Evolutionary conservation across 805 yeast species (phyloP).

Genomic region (Saccharomycopsis fermentans): DNA sequence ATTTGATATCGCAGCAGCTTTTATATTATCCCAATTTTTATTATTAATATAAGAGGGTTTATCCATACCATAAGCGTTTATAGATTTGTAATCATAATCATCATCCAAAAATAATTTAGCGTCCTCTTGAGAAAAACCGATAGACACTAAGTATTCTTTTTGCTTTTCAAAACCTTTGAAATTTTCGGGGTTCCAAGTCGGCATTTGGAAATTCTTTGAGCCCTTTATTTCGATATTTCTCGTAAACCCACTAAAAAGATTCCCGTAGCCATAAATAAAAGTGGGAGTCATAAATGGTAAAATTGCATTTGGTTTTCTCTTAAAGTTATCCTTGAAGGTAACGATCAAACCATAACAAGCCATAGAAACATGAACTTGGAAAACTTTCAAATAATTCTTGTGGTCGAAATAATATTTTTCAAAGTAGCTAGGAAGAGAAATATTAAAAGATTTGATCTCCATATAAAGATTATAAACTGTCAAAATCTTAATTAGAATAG

Average conservation of each 20-base stretch:
- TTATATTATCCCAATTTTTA: not conserved
- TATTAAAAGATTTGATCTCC: not conserved
- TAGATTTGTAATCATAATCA: not conserved
- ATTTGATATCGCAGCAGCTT: not conserved
- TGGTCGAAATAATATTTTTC: not conserved
- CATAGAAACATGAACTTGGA: conserved; percentile 33
- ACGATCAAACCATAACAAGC: conserved; percentile 32
- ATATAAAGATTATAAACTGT: conserved; percentile 1
- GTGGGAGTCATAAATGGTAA: not conserved
- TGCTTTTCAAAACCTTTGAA: not conserved
- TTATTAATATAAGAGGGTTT: not conserved
- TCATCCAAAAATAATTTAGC: not conserved
- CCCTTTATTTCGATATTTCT: not conserved
- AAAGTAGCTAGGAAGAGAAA: not conserved
- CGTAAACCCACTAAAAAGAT: conserved; percentile 28
- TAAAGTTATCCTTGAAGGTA: conserved; percentile 25
- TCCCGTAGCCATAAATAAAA: conserved; percentile 25
- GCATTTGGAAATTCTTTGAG: not conserved
- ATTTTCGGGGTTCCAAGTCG: not conserved
- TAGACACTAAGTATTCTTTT: not conserved
- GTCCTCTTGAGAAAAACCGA: conserved; percentile 6
- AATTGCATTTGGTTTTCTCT: conserved; percentile 23
- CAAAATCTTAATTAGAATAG: not conserved
- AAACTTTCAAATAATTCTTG: conserved; percentile 16
- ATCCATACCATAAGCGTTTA: not conserved